Evolutionary conservation across 1,284 basidiomycete species (phyloP), one percentile per base, ranked within the genome.

Genomic region (Ceratobasidium sp.): DNA sequence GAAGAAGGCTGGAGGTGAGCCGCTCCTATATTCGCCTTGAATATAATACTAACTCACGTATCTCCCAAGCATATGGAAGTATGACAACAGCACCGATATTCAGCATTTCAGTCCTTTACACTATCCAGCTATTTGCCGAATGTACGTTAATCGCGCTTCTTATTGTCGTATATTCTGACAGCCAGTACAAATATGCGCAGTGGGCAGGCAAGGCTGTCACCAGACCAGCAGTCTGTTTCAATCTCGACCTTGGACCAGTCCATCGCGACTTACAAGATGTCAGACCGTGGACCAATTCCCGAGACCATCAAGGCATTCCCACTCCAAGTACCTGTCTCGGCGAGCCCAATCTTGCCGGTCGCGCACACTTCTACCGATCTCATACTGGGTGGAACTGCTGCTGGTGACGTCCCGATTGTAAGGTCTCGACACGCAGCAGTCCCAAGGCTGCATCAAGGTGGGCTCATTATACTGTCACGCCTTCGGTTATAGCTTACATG

Each of bases 161-260:
- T n/a, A n/a, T n/a, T n/a, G n/a, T n/a, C n/a, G n/a, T n/a, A n/a
- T n/a, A n/a, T n/a, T n/a, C n/a, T n/a, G n/a, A n/a, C n/a, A n/a
- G n/a, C n/a, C n/a, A n/a, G n/a, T n/a, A n/a, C n/a, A n/a, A n/a
- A n/a, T n/a, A n/a, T n/a, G 13, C 38, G 7, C 7, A 61, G 57
- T 28, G 57, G 57, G 4, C 20, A 28, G 6, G 57, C 57, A 2
- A 5, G n/a, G 5, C 13, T 61, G 1, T 23, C 57, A 33, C n/a
- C 57, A 3, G 26, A 28, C 17, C 26, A 61, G 1, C 57, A 38
- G 9, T 28, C 38, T 26, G 7, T 61, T 6, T 23, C 26, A 5
- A 61, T 61, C 33, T 61, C 57, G 7, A 61, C 57, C 13, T 26
- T 61, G 28, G 57, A 61, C 10, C 57, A 61, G 33, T 28, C 57